Evolutionary conservation across 2,329 filamentous ascomycete genomes (phyloP).

Genomic region (Aspergillus pseudotamarii): DNA sequence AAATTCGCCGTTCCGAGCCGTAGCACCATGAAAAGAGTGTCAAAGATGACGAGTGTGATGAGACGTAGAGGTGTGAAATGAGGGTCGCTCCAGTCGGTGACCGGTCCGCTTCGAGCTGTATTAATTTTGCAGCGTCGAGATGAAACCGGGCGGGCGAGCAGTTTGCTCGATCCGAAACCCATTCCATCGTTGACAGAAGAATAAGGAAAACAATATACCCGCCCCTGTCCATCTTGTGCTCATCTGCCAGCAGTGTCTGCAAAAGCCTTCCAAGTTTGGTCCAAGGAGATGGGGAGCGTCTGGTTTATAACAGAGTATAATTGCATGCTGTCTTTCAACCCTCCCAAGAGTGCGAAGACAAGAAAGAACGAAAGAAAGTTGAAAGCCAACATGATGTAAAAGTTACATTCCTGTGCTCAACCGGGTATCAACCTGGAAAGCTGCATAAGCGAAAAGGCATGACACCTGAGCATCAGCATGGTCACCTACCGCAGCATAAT

Average conservation of each 20-base stretch:
- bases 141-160: conserved; percentile 14
- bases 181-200: conserved; percentile 12
- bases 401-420: conserved; percentile 23
- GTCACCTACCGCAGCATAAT: conserved; percentile 76
- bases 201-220: conserved; percentile 21
- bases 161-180: conserved; percentile 14
- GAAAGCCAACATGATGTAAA: conserved; percentile 25
- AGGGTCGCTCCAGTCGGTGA: conserved; percentile 26
- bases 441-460: conserved; percentile 24
- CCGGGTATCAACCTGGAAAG: conserved; percentile 39
- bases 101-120: conserved; percentile 17
- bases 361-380: conserved; percentile 24
- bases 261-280: conserved; percentile 19
- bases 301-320: conserved; percentile 21
- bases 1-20: conserved; percentile 42
- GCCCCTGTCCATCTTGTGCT: conserved; percentile 18
- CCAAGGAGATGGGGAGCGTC: conserved; percentile 17
- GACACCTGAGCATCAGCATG: conserved; percentile 19
- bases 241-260: conserved; percentile 22
- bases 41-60: conserved; percentile 23
- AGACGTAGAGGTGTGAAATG: conserved; percentile 25
- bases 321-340: conserved; percentile 22
- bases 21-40: conserved; percentile 42
- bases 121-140: conserved; percentile 15
- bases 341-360: conserved; percentile 16